Conservation (phyloP, 352 stramenopile species). For the Phytophthora pistaciae region DNA sequence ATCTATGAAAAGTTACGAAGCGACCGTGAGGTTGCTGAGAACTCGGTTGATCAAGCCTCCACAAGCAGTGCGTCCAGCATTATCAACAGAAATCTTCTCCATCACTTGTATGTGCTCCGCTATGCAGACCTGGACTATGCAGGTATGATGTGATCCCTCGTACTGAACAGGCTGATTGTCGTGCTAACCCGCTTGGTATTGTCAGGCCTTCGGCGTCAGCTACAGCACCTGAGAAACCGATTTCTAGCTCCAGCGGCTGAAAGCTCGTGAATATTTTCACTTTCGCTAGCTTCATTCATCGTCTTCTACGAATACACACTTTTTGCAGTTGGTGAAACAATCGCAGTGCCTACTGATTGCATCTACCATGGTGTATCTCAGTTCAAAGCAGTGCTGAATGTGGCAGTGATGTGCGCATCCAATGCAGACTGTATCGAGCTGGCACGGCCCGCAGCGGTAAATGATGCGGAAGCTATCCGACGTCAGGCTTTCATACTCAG, state of each 20-base stretch:
- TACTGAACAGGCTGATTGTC: neutral
- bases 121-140: constrained; percentile 63
- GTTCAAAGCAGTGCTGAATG: constrained; percentile 64
- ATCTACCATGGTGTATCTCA: constrained; percentile 65
- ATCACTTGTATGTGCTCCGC: constrained; percentile 80
- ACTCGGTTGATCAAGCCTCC: constrained; percentile 11
- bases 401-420: constrained; percentile 77
- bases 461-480: constrained; percentile 83
- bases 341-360: constrained; percentile 62
- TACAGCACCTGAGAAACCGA: constrained; percentile 74
- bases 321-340: constrained; percentile 48
- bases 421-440: constrained; percentile 64
- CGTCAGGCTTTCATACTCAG: constrained; percentile 63
- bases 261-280: constrained; percentile 17
- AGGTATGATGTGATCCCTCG: constrained; percentile 35
- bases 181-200: constrained; percentile 1
- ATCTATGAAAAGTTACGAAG: constrained; percentile 49
- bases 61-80: constrained; percentile 16
- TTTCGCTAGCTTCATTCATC: constrained; percentile 9
- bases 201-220: constrained; percentile 63
- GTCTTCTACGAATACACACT: constrained; percentile 38
- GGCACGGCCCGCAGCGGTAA: constrained; percentile 67
- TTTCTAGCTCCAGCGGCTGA: constrained; percentile 42
- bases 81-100: constrained; percentile 68
- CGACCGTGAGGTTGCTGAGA: constrained; percentile 30